Conservation (phyloP, 2,329 filamentous ascomycete genomes). For the Cryoendolithus antarcticus region DNA sequence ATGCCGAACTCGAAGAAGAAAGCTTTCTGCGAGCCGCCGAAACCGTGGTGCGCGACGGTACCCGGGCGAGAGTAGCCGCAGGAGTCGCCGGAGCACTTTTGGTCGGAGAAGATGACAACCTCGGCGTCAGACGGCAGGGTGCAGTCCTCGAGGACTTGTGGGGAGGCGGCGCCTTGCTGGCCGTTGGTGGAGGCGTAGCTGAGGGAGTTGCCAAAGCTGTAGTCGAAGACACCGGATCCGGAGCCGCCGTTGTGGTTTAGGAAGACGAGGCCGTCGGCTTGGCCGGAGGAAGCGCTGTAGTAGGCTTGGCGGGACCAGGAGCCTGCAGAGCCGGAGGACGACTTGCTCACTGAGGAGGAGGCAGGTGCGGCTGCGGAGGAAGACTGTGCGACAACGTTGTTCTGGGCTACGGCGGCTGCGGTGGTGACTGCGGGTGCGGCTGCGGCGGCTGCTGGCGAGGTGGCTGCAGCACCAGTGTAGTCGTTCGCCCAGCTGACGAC, state of each 20-base stretch:
- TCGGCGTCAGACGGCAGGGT: constrained; percentile 39
- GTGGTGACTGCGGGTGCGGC: constrained; percentile 8
- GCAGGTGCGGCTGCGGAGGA: constrained; percentile 6
- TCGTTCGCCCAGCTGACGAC: constrained; percentile 48
- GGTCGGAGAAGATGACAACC: constrained; percentile 39
- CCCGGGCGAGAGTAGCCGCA: constrained; percentile 24
- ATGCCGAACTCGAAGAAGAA: constrained; percentile 66
- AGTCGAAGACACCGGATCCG: constrained; percentile 44
- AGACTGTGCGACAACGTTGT: constrained; percentile 4
- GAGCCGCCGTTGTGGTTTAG: constrained; percentile 45
- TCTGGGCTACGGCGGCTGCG: constrained; percentile 7
- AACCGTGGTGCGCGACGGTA: constrained; percentile 48
- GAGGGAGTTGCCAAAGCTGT: constrained; percentile 45
- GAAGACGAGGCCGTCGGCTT: constrained; percentile 43
- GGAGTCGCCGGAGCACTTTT: constrained; percentile 35
- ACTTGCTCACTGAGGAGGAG: constrained; percentile 5
- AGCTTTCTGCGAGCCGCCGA: constrained; percentile 55
- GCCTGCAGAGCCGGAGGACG: constrained; percentile 12
- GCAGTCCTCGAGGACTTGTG: constrained; percentile 38
- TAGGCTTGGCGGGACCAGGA: constrained; percentile 24
- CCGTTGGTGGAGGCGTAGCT: constrained; percentile 41
- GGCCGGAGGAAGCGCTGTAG: constrained; percentile 24
- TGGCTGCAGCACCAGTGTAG: constrained; percentile 29
- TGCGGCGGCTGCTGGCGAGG: constrained; percentile 10
- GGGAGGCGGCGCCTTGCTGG: constrained; percentile 32